Base-by-base conservation (phyloP, 805 yeast species). In the Wickerhamiella azyma region DNA sequence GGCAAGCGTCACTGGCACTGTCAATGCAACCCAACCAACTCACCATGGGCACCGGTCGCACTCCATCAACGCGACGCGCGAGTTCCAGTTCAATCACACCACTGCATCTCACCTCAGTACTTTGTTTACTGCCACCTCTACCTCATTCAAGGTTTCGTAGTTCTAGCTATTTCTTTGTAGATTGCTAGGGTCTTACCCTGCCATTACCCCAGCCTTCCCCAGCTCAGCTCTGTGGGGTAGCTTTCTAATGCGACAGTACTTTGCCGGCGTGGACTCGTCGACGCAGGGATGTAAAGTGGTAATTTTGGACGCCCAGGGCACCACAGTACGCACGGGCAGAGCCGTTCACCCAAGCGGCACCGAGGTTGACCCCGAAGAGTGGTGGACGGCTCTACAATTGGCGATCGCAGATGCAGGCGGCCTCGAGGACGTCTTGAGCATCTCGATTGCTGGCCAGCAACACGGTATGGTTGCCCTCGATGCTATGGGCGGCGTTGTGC, bases 381-480 rank as follows among this genome's bases (percentile, higher is more conserved):
- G 58, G 58, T 50, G 50, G 52, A 9, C 13, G 10, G 58, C 58
- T 1, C 46, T 53, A 10, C 45, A 46, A 5, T 26, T 33, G 14
- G 49, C 56, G 28, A 49, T 55, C 37, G 46, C 19, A 5, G 18
- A 13, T 7, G 55, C 53, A 2, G 57, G 56, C 21, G 56, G 57
- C 2, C 47, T 55, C n/a, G 48, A 32, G 4, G 58, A 50, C 26
- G 55, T 55, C 16, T 9, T 41, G n/a, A 56, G 55, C 9, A 50
- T 55, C 30, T 45, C 57, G 1, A 48, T 55, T n/a, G 49, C 57
- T 10, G 58, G 57, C 18, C 58, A 55, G 45, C 58, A 55, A 48
- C 58, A 55, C 24, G 58, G 58, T 2, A 46, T 55, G 49, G 56
- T 55, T 5, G 48, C 48, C 7, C 45, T 55, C 4, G 55, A 50